phyloP scores from a whole-genome alignment of 345 rosid genomes.

The Linum lewisii region DNA sequence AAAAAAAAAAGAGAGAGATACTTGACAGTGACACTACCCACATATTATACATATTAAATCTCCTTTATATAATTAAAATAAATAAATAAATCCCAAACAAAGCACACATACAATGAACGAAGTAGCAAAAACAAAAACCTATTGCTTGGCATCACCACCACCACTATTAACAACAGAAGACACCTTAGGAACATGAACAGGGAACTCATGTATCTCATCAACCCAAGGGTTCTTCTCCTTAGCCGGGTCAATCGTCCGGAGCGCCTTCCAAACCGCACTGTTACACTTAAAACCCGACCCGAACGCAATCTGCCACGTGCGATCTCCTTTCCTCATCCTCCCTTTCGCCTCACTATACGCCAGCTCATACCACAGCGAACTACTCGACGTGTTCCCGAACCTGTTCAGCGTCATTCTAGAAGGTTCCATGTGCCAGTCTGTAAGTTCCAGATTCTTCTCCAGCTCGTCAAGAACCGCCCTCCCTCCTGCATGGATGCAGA shows the following conservation, averaged over 20 bases:
- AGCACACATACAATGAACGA: too few relatives aligned
- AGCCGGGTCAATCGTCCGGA: not conserved
- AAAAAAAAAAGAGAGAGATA: too few relatives aligned
- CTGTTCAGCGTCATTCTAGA: conserved; percentile 1
- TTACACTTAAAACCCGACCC: conserved; percentile 6
- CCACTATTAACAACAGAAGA: not conserved
- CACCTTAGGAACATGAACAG: conserved; percentile 6
- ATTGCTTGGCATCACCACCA: not conserved
- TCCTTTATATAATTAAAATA: too few relatives aligned
- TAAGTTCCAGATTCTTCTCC: conserved; percentile 1
- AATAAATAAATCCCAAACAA: too few relatives aligned
- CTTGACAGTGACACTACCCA: too few relatives aligned
- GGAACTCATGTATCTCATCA: conserved; percentile 3
- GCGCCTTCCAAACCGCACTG: conserved; percentile 1
- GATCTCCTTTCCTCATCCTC: not conserved
- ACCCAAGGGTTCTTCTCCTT: conserved; percentile 4
- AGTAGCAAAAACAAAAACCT: too few relatives aligned
- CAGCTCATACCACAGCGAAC: conserved; percentile 6
- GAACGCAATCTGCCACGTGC: conserved; percentile 2
- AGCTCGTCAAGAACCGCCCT: not conserved
- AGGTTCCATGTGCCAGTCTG: conserved; percentile 3
- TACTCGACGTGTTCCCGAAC: conserved; percentile 6
- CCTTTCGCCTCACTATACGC: conserved; percentile 1
- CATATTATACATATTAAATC: too few relatives aligned
- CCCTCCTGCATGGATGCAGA: conserved; percentile 7